Evolutionary conservation across 768 basidiomycete species (phyloP), one percentile per base, ranked within the genome.

Genomic region (Lentinula detonsa): DNA sequence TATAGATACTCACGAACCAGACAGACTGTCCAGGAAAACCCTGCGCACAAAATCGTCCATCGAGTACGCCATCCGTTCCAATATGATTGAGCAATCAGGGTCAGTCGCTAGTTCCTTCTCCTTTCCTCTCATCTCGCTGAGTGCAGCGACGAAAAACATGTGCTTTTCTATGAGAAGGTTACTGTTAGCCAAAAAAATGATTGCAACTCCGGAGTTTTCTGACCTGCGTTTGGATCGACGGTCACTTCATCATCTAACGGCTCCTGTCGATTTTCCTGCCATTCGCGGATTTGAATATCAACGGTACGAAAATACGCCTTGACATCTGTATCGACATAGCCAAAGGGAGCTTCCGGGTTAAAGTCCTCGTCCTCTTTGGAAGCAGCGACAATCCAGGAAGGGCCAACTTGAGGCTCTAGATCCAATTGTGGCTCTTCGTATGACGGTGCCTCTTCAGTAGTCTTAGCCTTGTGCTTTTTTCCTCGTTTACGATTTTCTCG

Each of bases 21-120:
- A 81, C 67, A 99, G 74, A 62, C 87, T 86, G 73, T 97, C 95
- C 61, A 93, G 75, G 63, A 98, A 90, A 5, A 96, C 94, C 59
- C 96, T 81, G 55, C 93, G 81, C n/a, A 91, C 89, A 73, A 95
- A 95, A 72, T 98, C 95, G 69, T 97, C 94, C 91, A 98, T 94
- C 1, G 94, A 95, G 69, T 95, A 83, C 9, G 86, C 70, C 82
- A 98, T 88, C 65, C 95, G 81, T 72, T 99, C 97, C 58, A 99
- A 72, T 50, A 98, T 84, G 10, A 89, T 79, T 1, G 95, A 94
- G 68, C 93, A 95, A 62, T 98, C 95, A 5, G 93, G 91, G 72
- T 99, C 97, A 1, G 95, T 95, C 0, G 94, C 87, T 10, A 97
- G 83, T 62, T 90, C 86, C 56, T 88, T 87, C 74, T 98, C 97